These are phyloP conservation scores for Paraleonurus japonicus DNA, from an alignment of 257 asterid species.

Conservation along the genomic window DNA sequence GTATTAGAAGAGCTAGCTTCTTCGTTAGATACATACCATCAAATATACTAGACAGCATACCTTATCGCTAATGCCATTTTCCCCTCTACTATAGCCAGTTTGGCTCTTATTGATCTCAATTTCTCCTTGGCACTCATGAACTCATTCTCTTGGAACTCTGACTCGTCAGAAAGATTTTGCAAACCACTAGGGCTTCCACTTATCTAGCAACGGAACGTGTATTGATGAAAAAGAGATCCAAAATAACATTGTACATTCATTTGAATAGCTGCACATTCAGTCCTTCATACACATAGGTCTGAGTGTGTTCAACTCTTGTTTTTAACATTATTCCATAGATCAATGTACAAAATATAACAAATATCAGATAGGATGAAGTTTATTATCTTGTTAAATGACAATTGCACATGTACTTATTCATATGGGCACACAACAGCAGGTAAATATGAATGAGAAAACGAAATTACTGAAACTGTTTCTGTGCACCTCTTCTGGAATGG, in stretches of 20 bases:
- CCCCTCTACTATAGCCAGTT: slow-evolving; percentile 76
- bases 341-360: neutral
- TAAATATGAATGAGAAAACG: slow-evolving; percentile 13
- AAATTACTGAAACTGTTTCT: neutral
- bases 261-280: neutral
- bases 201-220: slow-evolving; percentile 38
- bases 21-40: slow-evolving; percentile 3
- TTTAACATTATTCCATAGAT: neutral
- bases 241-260: neutral
- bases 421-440: neutral
- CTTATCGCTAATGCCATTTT: slow-evolving; percentile 61
- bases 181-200: slow-evolving; percentile 40
- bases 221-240: slow-evolving; percentile 14
- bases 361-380: neutral
- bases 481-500: slow-evolving; percentile 47
- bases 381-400: slow-evolving; percentile 3
- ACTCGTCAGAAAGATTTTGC: slow-evolving; percentile 65
- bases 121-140: slow-evolving; percentile 59
- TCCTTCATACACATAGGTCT: neutral
- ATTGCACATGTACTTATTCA: neutral
- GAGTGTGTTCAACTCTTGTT: neutral
- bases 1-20: slow-evolving; percentile 4
- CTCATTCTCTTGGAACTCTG: slow-evolving; percentile 84
- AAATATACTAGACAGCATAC: slow-evolving; percentile 39
- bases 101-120: slow-evolving; percentile 70